Evolutionary conservation across 805 yeast genomes (phyloP), one percentile per base, ranked within the genome.

Genomic region (Ogataea philodendri): DNA sequence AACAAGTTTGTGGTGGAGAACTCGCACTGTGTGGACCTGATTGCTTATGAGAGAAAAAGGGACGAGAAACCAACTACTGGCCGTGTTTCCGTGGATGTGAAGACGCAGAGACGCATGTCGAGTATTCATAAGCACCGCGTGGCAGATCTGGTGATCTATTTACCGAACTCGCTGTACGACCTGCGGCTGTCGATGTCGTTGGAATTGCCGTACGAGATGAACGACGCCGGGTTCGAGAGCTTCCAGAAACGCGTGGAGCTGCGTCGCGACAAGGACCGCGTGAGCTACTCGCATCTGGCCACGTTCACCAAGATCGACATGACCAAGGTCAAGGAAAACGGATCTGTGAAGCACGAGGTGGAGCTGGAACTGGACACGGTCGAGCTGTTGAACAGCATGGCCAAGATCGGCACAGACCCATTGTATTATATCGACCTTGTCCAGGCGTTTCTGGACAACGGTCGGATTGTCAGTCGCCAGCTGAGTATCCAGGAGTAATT

Each of bases 91-190:
- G 71, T 76, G 36, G 93, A 84, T 57, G 66, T 74, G 29, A 69
- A 69, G 35, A 84, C 93, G 0, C 80, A 81, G 7, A 68, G 94
- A 48, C 63, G 69, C 11, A 77, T 78, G 32, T 78, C 77, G 20
- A 81, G 81, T 26, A 83, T 88, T 34, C 78, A 78, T 42, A 88
- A 88, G 54, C 73, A 76, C 47, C 69, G 90, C 36, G 63, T 87
- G n/a, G 74, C 86, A 2, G 87, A 83, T 54, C 59, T 89, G 37
- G 71, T 76, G 50, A 67, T 88, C 14, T 79, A 75, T 51, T 72
- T 82, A 36, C 96, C 96, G 4, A 81, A 84, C 45, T 76, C 84
- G 20, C 69, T 78, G 59, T 81, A 79, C 54, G 97, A 88, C 60
- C 67, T 81, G 48, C 72, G 95, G 48, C 64, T 88, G 22, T 79